These are phyloP conservation scores for Erythrophleum fordii DNA, from an alignment of 306 rosid species.

Conservation along the genomic window DNA sequence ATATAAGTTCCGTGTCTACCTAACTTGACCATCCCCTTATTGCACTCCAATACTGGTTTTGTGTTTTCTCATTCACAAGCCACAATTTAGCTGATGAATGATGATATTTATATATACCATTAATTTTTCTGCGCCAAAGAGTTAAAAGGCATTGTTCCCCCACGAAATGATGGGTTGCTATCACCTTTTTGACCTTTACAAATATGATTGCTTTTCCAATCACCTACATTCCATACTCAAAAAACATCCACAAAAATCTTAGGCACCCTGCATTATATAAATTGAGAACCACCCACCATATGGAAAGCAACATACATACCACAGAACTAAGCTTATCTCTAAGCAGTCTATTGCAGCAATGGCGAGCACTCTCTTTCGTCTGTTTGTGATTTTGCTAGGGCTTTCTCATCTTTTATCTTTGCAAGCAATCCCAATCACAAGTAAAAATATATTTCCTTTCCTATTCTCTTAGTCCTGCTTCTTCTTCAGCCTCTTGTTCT, in stretches of 20 bases:
- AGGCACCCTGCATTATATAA: constrained; percentile 42
- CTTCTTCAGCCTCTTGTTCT: neutral
- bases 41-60: constrained; percentile 17
- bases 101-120: neutral
- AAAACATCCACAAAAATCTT: constrained; percentile 33
- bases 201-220: constrained; percentile 26
- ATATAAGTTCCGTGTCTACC: constrained; percentile 33
- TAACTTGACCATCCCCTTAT: constrained; percentile 2
- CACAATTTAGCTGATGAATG: constrained; percentile 32
- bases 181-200: constrained; percentile 53
- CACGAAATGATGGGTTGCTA: constrained; percentile 40
- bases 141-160: constrained; percentile 44
- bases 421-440: constrained; percentile 66
- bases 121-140: constrained; percentile 17
- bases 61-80: constrained; percentile 33
- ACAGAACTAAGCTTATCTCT: neutral
- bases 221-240: constrained; percentile 17
- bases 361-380: constrained; percentile 44
- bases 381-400: constrained; percentile 53
- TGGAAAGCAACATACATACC: constrained; percentile 35
- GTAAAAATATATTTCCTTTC: constrained; percentile 37
- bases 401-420: constrained; percentile 47
- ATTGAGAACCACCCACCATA: constrained; percentile 38
- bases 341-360: constrained; percentile 28
- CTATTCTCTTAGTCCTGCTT: neutral